Percentiles rank a stretch among this genome's conserved stretches.
These are phyloP conservation scores for Xerocomus spinulosus DNA, from an alignment of 768 basidiomycete species.

Conservation along the genomic window DNA sequence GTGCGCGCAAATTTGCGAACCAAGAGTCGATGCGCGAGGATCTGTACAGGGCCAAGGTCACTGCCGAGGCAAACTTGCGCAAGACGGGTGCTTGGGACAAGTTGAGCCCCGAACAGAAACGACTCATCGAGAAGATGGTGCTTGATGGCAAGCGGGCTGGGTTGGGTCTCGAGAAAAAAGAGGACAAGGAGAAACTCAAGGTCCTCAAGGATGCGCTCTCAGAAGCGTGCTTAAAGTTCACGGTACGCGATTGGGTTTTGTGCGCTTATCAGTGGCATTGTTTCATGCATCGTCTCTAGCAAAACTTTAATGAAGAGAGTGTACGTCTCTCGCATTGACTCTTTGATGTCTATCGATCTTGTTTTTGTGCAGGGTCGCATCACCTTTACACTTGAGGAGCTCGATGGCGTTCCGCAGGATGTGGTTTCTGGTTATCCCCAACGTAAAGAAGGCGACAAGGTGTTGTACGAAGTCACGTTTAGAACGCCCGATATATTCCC, in stretches of 20 bases:
- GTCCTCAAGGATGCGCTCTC: constrained; percentile 72
- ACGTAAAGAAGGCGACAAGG: constrained; percentile 52
- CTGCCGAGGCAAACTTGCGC: constrained; percentile 66
- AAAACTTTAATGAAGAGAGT: constrained; percentile 89
- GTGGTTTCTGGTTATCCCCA: constrained; percentile 76
- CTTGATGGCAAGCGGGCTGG: constrained; percentile 79
- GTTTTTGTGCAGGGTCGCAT: constrained; percentile 46
- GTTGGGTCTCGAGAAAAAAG: constrained; percentile 61
- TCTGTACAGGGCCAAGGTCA: constrained; percentile 67
- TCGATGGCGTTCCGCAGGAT: constrained; percentile 77
- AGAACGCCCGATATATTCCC: constrained; percentile 83
- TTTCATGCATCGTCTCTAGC: constrained; percentile 37
- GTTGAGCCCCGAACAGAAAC: constrained; percentile 61
- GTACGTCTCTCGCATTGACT: constrained; percentile 33
- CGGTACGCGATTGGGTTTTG: constrained; percentile 40
- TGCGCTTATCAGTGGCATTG: background rate
- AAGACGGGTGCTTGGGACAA: constrained; percentile 56
- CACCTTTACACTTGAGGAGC: constrained; percentile 64
- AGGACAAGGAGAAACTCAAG: constrained; percentile 50
- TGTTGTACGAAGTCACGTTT: constrained; percentile 69
- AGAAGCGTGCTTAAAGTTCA: constrained; percentile 72
- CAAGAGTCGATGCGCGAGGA: constrained; percentile 80
- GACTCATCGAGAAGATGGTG: constrained; percentile 78
- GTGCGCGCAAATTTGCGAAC: constrained; percentile 65
- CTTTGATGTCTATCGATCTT: background rate